Conservation (phyloP, 1,284 basidiomycete genomes). For the Malassezia psittaci region DNA sequence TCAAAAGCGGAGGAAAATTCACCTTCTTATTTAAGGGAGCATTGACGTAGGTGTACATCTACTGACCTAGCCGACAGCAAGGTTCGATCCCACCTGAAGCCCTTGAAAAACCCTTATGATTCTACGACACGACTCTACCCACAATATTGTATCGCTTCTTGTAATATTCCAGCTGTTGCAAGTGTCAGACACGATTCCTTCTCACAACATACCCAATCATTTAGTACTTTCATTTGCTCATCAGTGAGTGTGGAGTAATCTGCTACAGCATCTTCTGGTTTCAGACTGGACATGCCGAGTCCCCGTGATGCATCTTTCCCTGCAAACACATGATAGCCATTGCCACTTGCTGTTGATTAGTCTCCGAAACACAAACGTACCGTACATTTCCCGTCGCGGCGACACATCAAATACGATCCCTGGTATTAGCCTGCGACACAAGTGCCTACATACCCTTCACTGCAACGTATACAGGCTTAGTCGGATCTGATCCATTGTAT, state of each 20-base stretch:
- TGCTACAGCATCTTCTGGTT: constrained; percentile 72
- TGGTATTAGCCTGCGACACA: not conserved
- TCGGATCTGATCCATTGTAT: constrained; percentile 60
- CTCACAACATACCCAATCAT: constrained; percentile 61
- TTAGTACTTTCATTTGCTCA: constrained; percentile 68
- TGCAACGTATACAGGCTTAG: constrained; percentile 69
- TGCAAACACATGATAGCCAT: constrained; percentile 53
- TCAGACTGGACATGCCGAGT: constrained; percentile 64
- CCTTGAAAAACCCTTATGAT: constrained; percentile 12
- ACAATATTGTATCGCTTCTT: constrained; percentile 47
- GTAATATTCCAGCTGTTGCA: constrained; percentile 35
- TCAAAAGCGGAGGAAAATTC: constrained; percentile 39
- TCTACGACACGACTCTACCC: constrained; percentile 27
- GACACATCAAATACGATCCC: constrained; percentile 73
- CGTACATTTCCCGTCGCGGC: constrained; percentile 69
- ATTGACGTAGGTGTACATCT: constrained; percentile 25
- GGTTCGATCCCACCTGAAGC: constrained; percentile 23
- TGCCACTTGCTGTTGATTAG: constrained; percentile 25
- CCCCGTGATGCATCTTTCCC: constrained; percentile 66
- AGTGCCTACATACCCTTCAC: constrained; percentile 61
- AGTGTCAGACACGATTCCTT: not conserved
- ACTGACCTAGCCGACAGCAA: constrained; percentile 21
- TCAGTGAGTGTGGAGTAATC: constrained; percentile 72
- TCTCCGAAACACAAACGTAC: constrained; percentile 50
- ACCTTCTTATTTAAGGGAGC: constrained; percentile 35